Percentiles rank a stretch among this genome's conserved stretches.
phyloP scores from a whole-genome alignment of 257 asterid genomes.

The Solanum pinnatisectum region DNA sequence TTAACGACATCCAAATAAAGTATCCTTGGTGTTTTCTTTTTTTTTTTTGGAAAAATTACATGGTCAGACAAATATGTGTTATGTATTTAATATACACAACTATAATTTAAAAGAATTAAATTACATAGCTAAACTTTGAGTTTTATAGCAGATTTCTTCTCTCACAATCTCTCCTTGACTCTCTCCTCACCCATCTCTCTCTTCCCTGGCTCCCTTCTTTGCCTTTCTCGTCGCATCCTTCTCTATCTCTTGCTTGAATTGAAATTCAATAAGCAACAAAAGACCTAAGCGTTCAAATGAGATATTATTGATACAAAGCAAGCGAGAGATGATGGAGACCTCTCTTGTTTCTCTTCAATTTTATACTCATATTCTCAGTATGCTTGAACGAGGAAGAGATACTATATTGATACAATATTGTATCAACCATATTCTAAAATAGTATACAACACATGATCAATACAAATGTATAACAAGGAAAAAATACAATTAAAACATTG shows the following conservation, averaged over 20 bases:
- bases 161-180: background rate
- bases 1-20: background rate
- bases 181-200: background rate
- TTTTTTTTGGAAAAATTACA: no score
- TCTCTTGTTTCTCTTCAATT: no score
- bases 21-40: no score
- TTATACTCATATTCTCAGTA: no score
- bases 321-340: no score
- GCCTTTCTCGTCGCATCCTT: background rate
- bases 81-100: background rate
- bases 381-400: background rate
- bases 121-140: background rate
- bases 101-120: no score
- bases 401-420: background rate
- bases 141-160: background rate
- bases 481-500: background rate
- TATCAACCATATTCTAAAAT: no score
- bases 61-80: background rate
- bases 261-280: background rate
- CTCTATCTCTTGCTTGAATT: background rate
- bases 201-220: background rate
- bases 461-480: background rate
- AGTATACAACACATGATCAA: background rate
- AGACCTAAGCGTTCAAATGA: background rate
- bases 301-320: no score